These are phyloP conservation scores for Lotus japonicus DNA, from an alignment of 306 rosid species.

Conservation along the genomic window DNA sequence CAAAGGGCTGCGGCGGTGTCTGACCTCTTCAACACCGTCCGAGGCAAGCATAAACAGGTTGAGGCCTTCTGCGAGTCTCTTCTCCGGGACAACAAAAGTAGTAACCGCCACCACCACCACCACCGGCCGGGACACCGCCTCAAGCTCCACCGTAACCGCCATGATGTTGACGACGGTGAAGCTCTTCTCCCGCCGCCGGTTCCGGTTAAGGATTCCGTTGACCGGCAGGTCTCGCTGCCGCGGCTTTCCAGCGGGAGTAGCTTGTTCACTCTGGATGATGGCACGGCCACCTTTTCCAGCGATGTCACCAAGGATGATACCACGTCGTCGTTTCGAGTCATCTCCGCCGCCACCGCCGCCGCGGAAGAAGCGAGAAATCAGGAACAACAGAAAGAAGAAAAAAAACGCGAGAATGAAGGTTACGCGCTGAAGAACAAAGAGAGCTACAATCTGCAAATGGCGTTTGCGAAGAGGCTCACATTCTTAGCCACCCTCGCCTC, in stretches of 20 bases:
- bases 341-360: not conserved
- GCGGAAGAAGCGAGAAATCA: constrained; percentile 22
- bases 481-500: constrained; percentile 52
- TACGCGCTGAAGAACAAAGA: constrained; percentile 37
- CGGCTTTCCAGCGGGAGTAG: constrained; percentile 77
- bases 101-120: not conserved
- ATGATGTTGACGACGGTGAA: constrained; percentile 33
- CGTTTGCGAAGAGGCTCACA: constrained; percentile 54
- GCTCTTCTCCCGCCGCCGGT: constrained; percentile 12
- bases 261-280: constrained; percentile 77
- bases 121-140: constrained; percentile 24
- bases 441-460: constrained; percentile 53
- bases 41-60: constrained; percentile 34
- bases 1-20: constrained; percentile 40
- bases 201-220: constrained; percentile 39
- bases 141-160: not conserved
- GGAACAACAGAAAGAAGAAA: not conserved
- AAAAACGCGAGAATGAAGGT: not conserved
- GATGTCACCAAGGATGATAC: constrained; percentile 45
- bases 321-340: constrained; percentile 28
- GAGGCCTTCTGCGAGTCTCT: constrained; percentile 38
- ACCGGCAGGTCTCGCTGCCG: constrained; percentile 67
- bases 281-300: constrained; percentile 49
- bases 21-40: constrained; percentile 44
- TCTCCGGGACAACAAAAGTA: too few relatives aligned